A percentile compares a stretch with the other conserved stretches of the same genome.
phyloP scores from a whole-genome alignment of 805 yeast genomes.

The Metschnikowia kofuensis region DNA sequence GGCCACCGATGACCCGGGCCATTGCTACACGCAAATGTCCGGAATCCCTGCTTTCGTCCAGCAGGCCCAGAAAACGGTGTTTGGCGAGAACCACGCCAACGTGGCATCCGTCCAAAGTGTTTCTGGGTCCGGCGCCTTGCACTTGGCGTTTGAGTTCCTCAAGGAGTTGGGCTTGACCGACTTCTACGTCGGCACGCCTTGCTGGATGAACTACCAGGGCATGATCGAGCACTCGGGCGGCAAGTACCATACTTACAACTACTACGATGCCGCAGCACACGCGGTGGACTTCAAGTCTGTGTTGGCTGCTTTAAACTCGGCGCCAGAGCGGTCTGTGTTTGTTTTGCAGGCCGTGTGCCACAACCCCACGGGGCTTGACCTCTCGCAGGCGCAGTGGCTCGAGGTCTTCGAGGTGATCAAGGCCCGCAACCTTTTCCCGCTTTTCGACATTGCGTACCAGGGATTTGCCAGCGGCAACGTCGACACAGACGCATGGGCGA shows the following conservation, averaged over 20 bases:
- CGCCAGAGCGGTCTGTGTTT: conserved; percentile 33
- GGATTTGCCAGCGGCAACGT: conserved; percentile 35
- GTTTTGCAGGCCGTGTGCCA: conserved; percentile 44
- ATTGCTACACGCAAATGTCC: conserved; percentile 41
- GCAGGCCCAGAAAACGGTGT: conserved; percentile 34
- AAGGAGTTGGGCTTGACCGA: conserved; percentile 15
- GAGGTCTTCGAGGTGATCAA: conserved; percentile 26
- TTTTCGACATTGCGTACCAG: conserved; percentile 43
- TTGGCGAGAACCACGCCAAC: conserved; percentile 31
- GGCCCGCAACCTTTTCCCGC: conserved; percentile 24
- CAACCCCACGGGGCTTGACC: conserved; percentile 45
- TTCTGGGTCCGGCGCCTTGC: conserved; percentile 43
- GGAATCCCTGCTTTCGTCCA: conserved; percentile 38
- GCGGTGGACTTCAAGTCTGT: conserved; percentile 29
- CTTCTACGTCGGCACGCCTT: conserved; percentile 36
- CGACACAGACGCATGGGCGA: conserved; percentile 36
- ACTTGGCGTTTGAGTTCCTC: conserved; percentile 34
- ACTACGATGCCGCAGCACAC: conserved; percentile 29
- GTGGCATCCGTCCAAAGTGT: conserved; percentile 38
- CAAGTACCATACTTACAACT: conserved; percentile 23
- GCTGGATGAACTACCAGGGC: conserved; percentile 39
- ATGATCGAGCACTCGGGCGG: conserved; percentile 35
- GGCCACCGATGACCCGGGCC: conserved; percentile 37
- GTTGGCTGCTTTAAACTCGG: conserved; percentile 25
- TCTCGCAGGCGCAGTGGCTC: conserved; percentile 35